Conservation (phyloP, 2,329 filamentous ascomycete genomes). For the Pseudogymnoascus pannorum region DNA sequence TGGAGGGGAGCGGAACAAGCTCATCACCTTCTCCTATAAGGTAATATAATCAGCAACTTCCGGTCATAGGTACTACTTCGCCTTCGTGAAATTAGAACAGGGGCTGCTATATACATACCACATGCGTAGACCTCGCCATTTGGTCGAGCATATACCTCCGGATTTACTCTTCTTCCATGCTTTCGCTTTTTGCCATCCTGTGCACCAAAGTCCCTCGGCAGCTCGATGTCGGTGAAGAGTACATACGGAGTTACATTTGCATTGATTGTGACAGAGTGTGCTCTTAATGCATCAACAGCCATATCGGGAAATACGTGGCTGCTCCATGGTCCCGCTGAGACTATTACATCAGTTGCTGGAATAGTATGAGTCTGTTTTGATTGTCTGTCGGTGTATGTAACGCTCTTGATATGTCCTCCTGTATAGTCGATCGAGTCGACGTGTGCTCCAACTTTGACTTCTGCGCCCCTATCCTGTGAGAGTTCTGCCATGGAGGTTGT, state of each 20-base stretch:
- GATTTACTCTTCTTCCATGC: slow-evolving; percentile 57
- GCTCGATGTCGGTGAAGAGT: slow-evolving; percentile 74
- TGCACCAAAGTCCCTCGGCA: slow-evolving; percentile 43
- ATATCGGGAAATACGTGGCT: slow-evolving; percentile 46
- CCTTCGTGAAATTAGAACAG: not conserved
- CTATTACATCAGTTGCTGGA: slow-evolving; percentile 35
- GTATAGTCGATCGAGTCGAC: slow-evolving; percentile 44
- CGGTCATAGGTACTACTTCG: not conserved
- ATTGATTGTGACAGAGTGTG: slow-evolving; percentile 57
- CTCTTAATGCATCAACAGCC: slow-evolving; percentile 48
- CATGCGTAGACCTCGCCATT: slow-evolving; percentile 81
- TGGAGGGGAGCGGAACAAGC: slow-evolving; percentile 62
- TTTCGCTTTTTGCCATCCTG: slow-evolving; percentile 42
- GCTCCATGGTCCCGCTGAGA: slow-evolving; percentile 50
- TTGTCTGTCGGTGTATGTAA: slow-evolving; percentile 46
- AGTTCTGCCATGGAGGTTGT: slow-evolving; percentile 74
- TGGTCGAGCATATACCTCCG: slow-evolving; percentile 86
- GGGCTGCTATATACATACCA: slow-evolving; percentile 39
- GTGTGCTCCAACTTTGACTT: slow-evolving; percentile 40
- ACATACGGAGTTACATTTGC: slow-evolving; percentile 61
- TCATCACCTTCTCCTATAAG: slow-evolving; percentile 68
- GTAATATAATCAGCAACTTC: slow-evolving; percentile 10
- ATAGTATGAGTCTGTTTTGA: slow-evolving; percentile 38
- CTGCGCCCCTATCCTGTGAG: slow-evolving; percentile 59
- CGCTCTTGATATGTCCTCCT: slow-evolving; percentile 38